phyloP scores from a whole-genome alignment of 768 basidiomycete genomes.

The Tricholoma matsutake region DNA sequence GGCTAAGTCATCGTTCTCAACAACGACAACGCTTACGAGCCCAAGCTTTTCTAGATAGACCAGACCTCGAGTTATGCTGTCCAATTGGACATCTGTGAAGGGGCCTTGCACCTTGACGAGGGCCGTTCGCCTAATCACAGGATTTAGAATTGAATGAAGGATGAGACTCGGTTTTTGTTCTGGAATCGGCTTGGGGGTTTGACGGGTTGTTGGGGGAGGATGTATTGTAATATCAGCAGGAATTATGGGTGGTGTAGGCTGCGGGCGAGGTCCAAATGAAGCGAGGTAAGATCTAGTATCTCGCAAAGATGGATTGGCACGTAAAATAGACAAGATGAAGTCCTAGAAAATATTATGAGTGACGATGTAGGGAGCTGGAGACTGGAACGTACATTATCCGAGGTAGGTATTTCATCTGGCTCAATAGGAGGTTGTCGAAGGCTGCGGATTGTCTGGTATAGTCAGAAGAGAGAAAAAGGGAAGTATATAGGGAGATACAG shows the following conservation, averaged over 20 bases:
- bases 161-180: slow-evolving; percentile 49
- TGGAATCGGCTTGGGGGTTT: slow-evolving; percentile 29
- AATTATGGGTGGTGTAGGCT: slow-evolving; percentile 27
- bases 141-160: slow-evolving; percentile 77
- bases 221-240: slow-evolving; percentile 22
- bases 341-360: slow-evolving; percentile 53
- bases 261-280: slow-evolving; percentile 77
- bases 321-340: slow-evolving; percentile 92
- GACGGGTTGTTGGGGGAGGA: slow-evolving; percentile 25
- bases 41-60: slow-evolving; percentile 96
- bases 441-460: slow-evolving; percentile 40
- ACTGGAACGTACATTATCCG: slow-evolving; percentile 49
- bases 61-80: slow-evolving; percentile 90
- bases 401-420: slow-evolving; percentile 36
- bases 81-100: slow-evolving; percentile 88
- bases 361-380: slow-evolving; percentile 7
- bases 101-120: slow-evolving; percentile 97
- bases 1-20: slow-evolving; percentile 79
- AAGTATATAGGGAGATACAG: slow-evolving; percentile 19
- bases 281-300: slow-evolving; percentile 90
- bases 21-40: slow-evolving; percentile 90
- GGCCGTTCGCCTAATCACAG: slow-evolving; percentile 80
- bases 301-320: slow-evolving; percentile 86
- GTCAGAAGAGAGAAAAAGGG: slow-evolving; percentile 11
- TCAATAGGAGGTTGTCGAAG: slow-evolving; percentile 33